phyloP scores from a whole-genome alignment of 441 rosid species.

The Gossypium trilobum region DNA sequence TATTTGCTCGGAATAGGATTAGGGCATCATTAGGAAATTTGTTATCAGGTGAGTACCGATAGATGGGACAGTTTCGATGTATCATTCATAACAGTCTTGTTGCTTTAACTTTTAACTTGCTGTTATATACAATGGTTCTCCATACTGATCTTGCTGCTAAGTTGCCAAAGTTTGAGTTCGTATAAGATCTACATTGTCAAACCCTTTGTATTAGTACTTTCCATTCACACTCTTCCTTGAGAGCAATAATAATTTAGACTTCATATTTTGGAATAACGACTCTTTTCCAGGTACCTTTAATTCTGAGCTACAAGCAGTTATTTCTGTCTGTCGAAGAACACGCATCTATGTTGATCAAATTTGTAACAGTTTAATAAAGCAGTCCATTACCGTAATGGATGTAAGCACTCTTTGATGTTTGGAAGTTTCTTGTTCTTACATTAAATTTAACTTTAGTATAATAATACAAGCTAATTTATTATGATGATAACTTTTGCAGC shows the following conservation, averaged over 20 bases:
- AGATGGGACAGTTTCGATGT: neutral
- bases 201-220: conserved; percentile 5
- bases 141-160: conserved; percentile 1
- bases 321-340: conserved; percentile 61
- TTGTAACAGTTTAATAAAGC: conserved; percentile 43
- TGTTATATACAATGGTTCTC: neutral
- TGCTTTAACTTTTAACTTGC: neutral
- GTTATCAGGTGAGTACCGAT: conserved; percentile 49
- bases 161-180: conserved; percentile 1
- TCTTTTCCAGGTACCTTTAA: conserved; percentile 46
- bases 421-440: conserved; percentile 3
- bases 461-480: neutral
- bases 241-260: neutral
- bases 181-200: neutral
- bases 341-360: conserved; percentile 53
- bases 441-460: neutral
- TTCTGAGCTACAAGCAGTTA: conserved; percentile 57
- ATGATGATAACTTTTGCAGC: conserved; percentile 28
- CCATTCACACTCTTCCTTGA: neutral
- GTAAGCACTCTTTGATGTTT: conserved; percentile 33
- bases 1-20: conserved; percentile 81
- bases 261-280: conserved; percentile 14
- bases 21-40: conserved; percentile 51
- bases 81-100: neutral
- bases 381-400: conserved; percentile 45